Evolutionary conservation across 192 early-diverging fungal species (phyloP).

Genomic region (Gryganskiella cystojenkinii): DNA sequence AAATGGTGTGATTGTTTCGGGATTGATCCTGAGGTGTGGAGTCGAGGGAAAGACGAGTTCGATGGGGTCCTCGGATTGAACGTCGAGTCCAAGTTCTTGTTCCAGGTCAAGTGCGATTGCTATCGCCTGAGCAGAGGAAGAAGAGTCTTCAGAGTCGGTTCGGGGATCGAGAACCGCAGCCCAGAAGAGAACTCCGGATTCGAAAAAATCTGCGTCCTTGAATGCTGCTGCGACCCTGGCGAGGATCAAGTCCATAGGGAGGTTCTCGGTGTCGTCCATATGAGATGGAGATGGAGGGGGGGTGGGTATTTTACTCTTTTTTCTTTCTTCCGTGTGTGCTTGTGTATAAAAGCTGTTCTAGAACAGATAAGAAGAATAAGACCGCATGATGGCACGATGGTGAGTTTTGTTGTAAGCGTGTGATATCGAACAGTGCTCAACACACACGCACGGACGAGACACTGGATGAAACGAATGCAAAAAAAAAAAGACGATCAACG

Average conservation of each 20-base stretch:
- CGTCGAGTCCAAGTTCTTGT: constrained; percentile 40
- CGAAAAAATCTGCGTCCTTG: constrained; percentile 51
- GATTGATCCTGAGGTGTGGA: not conserved
- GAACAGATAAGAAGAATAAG: too few species aligned
- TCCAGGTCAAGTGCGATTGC: constrained; percentile 30
- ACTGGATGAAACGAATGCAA: too few species aligned
- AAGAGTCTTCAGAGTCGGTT: constrained; percentile 4
- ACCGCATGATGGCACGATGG: too few species aligned
- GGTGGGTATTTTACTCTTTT: not conserved
- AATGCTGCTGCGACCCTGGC: constrained; percentile 48
- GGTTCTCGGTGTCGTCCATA: not conserved
- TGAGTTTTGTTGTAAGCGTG: too few species aligned
- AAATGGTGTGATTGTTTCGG: constrained; percentile 20
- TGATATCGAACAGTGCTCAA: too few species aligned
- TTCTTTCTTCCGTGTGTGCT: too few species aligned
- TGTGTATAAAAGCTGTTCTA: too few species aligned
- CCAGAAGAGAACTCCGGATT: constrained; percentile 42
- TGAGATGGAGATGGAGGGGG: not conserved
- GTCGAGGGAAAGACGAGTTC: constrained; percentile 34
- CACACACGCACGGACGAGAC: too few species aligned
- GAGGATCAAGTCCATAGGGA: constrained; percentile 28
- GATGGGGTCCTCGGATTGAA: constrained; percentile 40
- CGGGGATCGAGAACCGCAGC: constrained; percentile 9
- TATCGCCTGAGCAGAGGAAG: constrained; percentile 1
- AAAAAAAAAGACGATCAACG: too few species aligned